Base-by-base conservation (phyloP, 768 basidiomycete genomes). In the Fomitopsis serialis region DNA sequence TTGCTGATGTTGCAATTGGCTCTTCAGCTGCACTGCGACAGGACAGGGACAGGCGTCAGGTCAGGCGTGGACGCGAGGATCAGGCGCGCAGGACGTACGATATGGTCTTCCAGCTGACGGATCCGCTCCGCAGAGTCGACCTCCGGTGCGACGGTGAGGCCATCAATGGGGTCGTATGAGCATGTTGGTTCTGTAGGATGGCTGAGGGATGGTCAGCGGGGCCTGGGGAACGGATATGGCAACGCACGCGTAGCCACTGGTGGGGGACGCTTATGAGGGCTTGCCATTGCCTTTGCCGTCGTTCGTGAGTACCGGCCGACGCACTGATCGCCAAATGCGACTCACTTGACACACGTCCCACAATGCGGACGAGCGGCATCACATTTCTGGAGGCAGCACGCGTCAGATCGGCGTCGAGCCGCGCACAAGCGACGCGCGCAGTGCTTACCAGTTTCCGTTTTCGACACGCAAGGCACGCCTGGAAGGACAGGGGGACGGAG, bases 111-210 rank as follows among this genome's bases (percentile, higher is more conserved):
- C 17, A 92, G 72, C 40, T 84, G 77, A 54, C 78, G 79, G 53
- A 92, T 89, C 66, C 85, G 89, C 56, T 89, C 87, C 12, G 80
- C 61, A n/a, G 89, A 88, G 67, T 92, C 87, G 12, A 79, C 82
- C 54, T 91, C 87, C 46, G 89, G 79, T 21, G 87, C 84, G 36
- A 92, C 78, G 8, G 81, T 76, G 35, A 92, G 68, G 17, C 90
- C 91, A 66, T 92, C 90, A 15, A 92, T 84, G 2, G 89, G 90
- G 68, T 93, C 90, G 66, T 93, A 93, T 10, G 81, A 81, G 61
- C 90, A 93, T 62, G 87, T 85, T 8, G 90, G 90, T 66, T 91
- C 89, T 10, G 80, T 73, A n/a, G 91, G 91, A 68, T 93, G 90
- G 22, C 89, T 91, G 60, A 21, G 56, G 35, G 44, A 45, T 46